Conservation (phyloP, 805 yeast genomes). For the Barnettozyma populi region DNA sequence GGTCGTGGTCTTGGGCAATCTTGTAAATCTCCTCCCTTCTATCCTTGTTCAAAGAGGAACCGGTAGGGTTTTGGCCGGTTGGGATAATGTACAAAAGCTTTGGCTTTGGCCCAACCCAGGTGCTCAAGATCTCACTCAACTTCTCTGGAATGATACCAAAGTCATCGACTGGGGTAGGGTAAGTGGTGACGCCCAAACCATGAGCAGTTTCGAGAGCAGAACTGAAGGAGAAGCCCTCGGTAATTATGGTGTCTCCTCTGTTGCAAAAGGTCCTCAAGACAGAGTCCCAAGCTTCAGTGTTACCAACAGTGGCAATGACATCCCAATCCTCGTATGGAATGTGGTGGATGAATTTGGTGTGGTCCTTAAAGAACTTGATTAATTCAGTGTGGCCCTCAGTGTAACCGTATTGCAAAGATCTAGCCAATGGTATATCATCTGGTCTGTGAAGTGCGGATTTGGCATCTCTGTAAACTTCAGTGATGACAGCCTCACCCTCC, state of each 20-base stretch:
- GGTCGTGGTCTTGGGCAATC: constrained; percentile 79
- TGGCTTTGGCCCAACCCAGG: constrained; percentile 76
- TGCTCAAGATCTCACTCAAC: constrained; percentile 52
- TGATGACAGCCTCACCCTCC: constrained; percentile 31
- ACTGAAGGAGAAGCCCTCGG: constrained; percentile 78
- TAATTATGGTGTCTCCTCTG: constrained; percentile 77
- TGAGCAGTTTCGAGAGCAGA: constrained; percentile 79
- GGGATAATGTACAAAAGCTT: constrained; percentile 85
- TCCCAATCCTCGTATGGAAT: constrained; percentile 65
- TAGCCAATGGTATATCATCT: constrained; percentile 65
- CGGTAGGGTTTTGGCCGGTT: constrained; percentile 98
- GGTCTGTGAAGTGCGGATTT: constrained; percentile 30
- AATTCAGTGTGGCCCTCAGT: constrained; percentile 79
- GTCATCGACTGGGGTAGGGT: constrained; percentile 75
- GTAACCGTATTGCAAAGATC: constrained; percentile 89
- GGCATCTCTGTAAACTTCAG: constrained; percentile 38
- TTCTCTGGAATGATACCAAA: constrained; percentile 73
- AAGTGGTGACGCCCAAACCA: constrained; percentile 61
- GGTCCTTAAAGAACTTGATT: constrained; percentile 63
- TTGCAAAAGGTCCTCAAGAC: constrained; percentile 69
- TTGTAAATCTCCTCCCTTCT: constrained; percentile 75
- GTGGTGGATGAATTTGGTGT: constrained; percentile 49
- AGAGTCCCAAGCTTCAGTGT: constrained; percentile 88
- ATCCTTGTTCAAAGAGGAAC: constrained; percentile 70
- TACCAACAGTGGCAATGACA: constrained; percentile 66